Evolutionary conservation across 2,329 filamentous ascomycete genomes (phyloP).

Genomic region (Verticillium nubilum): DNA sequence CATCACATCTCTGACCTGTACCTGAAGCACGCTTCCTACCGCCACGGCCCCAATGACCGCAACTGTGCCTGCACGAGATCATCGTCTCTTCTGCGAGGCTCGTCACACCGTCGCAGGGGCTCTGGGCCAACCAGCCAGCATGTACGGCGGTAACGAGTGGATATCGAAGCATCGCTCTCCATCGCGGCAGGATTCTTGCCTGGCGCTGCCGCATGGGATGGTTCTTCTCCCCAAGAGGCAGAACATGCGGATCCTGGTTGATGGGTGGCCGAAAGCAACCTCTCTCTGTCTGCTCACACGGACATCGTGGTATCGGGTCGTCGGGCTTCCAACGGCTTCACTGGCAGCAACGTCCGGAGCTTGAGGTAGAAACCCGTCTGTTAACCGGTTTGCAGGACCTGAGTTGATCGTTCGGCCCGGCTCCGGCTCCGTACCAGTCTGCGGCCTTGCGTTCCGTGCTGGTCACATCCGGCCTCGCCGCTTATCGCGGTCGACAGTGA

Average conservation of each 20-base stretch:
- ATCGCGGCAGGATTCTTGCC: background rate
- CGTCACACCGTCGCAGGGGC: background rate
- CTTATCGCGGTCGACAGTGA: background rate
- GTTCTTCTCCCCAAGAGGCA: too few species aligned
- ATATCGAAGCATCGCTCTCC: background rate
- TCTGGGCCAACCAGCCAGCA: background rate
- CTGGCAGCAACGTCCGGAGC: background rate
- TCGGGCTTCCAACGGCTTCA: background rate
- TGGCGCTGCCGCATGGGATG: too few species aligned
- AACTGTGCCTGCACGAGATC: too few species aligned
- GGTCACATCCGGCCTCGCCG: background rate
- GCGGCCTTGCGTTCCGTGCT: background rate
- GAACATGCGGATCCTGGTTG: too few species aligned
- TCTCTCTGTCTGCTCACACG: too few species aligned
- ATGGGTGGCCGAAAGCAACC: too few species aligned
- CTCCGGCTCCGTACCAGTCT: background rate
- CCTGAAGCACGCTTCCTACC: background rate
- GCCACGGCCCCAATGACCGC: too few species aligned
- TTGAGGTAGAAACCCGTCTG: background rate
- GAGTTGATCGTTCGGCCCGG: background rate
- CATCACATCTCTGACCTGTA: background rate
- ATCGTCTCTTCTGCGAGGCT: background rate
- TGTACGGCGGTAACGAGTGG: too few species aligned
- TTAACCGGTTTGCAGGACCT: background rate
- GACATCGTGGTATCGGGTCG: too few species aligned